Evolutionary conservation across 106 monocot species (phyloP), one percentile per base, ranked within the genome.

Genomic region (Narthecium ossifragum): DNA sequence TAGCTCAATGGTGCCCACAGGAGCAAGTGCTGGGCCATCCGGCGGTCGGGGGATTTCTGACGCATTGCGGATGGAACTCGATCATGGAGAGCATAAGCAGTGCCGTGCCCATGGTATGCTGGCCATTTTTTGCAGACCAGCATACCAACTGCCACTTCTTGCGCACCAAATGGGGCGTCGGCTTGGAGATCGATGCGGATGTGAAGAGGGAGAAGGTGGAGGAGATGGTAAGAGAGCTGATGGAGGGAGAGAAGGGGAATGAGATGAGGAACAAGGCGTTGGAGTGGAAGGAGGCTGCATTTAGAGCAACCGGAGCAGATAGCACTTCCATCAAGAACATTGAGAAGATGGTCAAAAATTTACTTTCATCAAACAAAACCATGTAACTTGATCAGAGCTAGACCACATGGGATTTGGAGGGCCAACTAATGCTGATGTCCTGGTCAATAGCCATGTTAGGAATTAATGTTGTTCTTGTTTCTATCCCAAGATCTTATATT

Each of bases 31-130:
- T 81, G 6, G 2, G 34, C 33, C 75, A 81, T 30, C 72, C 63
- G 0, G 55, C 81, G 0, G 39, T 76, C 4, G 75, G 76, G 11
- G 76, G 62, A 8, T 81, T 81, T 60, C 30, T 81, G 40, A 76
- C 81, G 15, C 81, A 81, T 34, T 50, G 81, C 20, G 86, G 86
- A 9, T 86, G 86, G 86, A 86, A 86, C 37, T 88, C 87, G 27
- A 83, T 72, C 25, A 34, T 76, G 50, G 83, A 82, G 59, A 73
- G 69, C 49, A 27, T 88, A 0, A 49, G 67, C 49, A 41, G 46
- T 22, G 81, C 76, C 8, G 71, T 81, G 51, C 76, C 81, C 7
- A 51, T 80, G 67, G 5, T 80, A 20, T 55, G 80, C 30, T 80
- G 80, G 80, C 75, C 75, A 0, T 75, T 71, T 51, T 75, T 80